These are phyloP conservation scores for Nakazawaea molendinolei DNA, from an alignment of 805 yeast species.

Conservation along the genomic window DNA sequence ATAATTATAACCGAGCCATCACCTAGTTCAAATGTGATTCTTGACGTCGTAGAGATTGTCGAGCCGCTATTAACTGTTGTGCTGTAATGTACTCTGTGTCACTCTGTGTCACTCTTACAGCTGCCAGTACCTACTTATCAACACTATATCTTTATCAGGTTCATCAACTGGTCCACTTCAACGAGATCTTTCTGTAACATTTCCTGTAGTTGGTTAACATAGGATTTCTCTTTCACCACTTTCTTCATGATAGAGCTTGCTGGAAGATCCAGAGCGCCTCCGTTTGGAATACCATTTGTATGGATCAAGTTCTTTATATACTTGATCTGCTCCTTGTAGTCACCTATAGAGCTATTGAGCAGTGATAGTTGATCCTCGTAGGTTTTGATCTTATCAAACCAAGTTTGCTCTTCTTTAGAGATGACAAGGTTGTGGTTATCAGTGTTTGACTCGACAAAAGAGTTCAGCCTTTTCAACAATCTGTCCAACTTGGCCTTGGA, in stretches of 20 bases:
- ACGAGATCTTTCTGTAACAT: conserved; percentile 4
- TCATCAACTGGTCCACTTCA: conserved; percentile 2
- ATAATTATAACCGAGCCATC: no score
- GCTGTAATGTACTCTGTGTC: no score
- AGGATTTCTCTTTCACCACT: conserved; percentile 25
- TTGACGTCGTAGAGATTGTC: no score
- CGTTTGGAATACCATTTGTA: conserved; percentile 3
- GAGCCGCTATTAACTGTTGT: no score
- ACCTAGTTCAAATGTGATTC: no score
- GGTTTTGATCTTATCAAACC: conserved; percentile 37
- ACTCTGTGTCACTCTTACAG: no score
- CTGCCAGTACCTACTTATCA: no score
- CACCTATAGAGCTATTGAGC: conserved; percentile 21
- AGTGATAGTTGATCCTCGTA: conserved; percentile 25
- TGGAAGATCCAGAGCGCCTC: background rate
- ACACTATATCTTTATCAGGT: background rate
- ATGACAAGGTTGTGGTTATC: conserved; percentile 25
- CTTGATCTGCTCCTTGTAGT: conserved; percentile 21
- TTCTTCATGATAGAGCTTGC: conserved; percentile 16
- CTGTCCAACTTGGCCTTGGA: conserved; percentile 18
- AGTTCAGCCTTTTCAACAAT: conserved; percentile 25
- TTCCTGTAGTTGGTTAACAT: conserved; percentile 16
- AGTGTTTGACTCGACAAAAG: conserved; percentile 13
- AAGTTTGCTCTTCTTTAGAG: conserved; percentile 33
- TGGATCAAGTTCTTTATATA: conserved; percentile 22